phyloP scores from a whole-genome alignment of 2,329 filamentous ascomycete genomes.

The Alternaria incomplexa region DNA sequence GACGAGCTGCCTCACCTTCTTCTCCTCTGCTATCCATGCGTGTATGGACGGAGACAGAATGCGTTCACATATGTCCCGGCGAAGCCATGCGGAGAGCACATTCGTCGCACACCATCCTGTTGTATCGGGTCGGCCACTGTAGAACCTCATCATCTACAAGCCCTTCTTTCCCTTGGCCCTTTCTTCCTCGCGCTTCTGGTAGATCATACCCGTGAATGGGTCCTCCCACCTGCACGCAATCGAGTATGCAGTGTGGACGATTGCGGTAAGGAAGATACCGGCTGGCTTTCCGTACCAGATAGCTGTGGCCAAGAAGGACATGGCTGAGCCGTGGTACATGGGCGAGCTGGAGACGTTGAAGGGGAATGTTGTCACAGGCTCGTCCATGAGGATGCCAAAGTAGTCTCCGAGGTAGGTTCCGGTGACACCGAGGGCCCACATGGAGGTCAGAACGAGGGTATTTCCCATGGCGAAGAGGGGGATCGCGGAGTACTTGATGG shows the following conservation, averaged over 20 bases:
- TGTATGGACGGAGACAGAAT: background rate
- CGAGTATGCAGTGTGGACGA: constrained; percentile 80
- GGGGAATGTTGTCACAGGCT: constrained; percentile 91
- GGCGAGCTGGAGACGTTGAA: constrained; percentile 91
- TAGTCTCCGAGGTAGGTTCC: constrained; percentile 98
- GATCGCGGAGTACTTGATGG: constrained; percentile 69
- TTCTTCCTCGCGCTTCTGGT: constrained; percentile 77
- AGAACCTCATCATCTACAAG: constrained; percentile 3
- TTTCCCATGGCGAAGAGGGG: constrained; percentile 78
- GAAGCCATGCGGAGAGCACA: background rate
- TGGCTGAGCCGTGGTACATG: constrained; percentile 95
- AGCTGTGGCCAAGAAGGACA: constrained; percentile 89
- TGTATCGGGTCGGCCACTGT: background rate
- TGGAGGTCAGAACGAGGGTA: constrained; percentile 83
- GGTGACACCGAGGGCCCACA: constrained; percentile 90
- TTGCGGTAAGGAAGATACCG: constrained; percentile 74
- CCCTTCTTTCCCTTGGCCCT: constrained; percentile 50
- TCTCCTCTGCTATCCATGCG: background rate
- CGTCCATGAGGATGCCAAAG: constrained; percentile 97
- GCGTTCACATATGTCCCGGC: background rate
- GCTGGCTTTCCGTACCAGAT: constrained; percentile 87
- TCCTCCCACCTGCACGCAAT: constrained; percentile 87
- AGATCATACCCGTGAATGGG: constrained; percentile 92
- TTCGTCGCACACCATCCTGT: background rate
- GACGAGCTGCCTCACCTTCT: constrained; percentile 2